Evolutionary conservation across 1,139 yeast species (phyloP).

Genomic region (Diutina rugosa): DNA sequence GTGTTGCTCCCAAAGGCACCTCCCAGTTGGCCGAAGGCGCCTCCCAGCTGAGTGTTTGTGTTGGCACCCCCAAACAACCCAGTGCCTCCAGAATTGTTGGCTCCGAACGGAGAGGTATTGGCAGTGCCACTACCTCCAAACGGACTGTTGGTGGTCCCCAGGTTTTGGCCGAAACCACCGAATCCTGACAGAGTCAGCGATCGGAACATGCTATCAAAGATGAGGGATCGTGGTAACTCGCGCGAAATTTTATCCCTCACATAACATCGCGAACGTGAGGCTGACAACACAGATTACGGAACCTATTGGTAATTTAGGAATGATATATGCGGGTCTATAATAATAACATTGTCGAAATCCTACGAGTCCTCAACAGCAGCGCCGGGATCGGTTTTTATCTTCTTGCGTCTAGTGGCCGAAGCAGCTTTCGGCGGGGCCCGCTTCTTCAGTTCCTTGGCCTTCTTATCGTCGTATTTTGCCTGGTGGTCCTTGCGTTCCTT

Average conservation of each 20-base stretch:
- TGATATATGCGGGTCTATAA: no score
- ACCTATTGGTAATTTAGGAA: no score
- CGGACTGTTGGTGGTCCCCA: conserved; percentile 3
- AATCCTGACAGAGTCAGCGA: conserved; percentile 30
- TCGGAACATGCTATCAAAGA: conserved; percentile 29
- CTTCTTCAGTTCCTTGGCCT: conserved; percentile 11
- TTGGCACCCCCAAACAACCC: not conserved
- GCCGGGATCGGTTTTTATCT: not conserved
- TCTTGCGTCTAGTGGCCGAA: not conserved
- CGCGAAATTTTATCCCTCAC: not conserved
- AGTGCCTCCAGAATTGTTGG: not conserved
- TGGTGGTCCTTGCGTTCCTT: conserved; percentile 42
- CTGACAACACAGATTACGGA: no score
- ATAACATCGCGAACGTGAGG: no score
- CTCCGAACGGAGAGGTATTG: not conserved
- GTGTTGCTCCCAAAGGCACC: not conserved
- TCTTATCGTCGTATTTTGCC: conserved; percentile 23
- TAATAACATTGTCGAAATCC: not conserved
- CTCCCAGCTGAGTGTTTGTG: not conserved
- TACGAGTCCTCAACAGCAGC: not conserved
- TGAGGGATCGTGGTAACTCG: conserved; percentile 6
- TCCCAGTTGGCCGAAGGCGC: not conserved
- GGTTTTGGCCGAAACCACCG: conserved; percentile 44
- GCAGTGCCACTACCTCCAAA: not conserved
- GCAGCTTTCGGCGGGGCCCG: conserved; percentile 5